Evolutionary conservation across 192 early-diverging fungal genomes (phyloP).

Genomic region (Linnemannia elongata): DNA sequence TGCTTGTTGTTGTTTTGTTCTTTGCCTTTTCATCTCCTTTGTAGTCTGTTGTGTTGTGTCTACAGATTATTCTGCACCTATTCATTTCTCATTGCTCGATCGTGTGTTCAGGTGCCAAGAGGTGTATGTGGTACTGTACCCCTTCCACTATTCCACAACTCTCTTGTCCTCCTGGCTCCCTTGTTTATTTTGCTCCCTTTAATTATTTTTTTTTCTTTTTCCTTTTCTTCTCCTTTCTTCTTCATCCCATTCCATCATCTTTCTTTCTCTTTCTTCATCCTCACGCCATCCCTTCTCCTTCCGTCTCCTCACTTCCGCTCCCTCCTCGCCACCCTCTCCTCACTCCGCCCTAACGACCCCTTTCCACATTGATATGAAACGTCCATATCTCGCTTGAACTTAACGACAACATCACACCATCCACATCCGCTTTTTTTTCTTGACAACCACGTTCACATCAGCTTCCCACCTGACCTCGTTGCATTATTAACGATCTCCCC

Average conservation of each 20-base stretch:
- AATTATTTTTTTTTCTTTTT: conserved; percentile 1
- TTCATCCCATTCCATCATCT: neutral
- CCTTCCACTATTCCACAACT: too few species aligned
- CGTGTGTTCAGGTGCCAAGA: too few species aligned
- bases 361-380: conserved; percentile 54
- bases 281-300: neutral
- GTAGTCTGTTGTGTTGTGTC: too few species aligned
- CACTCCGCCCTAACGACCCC: conserved; percentile 41
- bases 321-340: neutral
- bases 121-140: too few species aligned
- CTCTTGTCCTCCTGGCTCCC: too few species aligned
- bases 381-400: conserved; percentile 30
- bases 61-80: too few species aligned
- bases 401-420: neutral
- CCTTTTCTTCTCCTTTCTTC: neutral
- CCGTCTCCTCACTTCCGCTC: conserved; percentile 10
- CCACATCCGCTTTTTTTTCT: neutral
- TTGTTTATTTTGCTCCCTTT: neutral
- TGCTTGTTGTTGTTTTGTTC: too few species aligned
- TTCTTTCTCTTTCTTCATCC: neutral
- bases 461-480: neutral
- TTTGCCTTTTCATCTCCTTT: too few species aligned
- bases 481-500: neutral
- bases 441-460: neutral
- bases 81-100: too few species aligned